A percentile compares a stretch with the other conserved stretches of the same genome.
Conservation (phyloP, 2,329 filamentous ascomycete species). For the Penicillium sp. region DNA sequence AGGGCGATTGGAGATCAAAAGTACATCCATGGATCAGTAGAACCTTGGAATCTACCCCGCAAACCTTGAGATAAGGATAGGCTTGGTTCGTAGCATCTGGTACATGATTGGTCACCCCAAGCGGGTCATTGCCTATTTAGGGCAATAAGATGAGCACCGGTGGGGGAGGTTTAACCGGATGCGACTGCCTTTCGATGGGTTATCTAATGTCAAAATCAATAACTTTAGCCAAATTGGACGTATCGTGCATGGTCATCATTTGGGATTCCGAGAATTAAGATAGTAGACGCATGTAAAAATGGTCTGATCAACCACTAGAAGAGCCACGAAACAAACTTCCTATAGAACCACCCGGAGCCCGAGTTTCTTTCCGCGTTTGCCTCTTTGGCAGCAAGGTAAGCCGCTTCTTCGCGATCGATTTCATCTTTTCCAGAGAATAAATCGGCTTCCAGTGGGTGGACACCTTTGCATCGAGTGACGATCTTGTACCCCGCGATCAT, state of each 20-base stretch:
- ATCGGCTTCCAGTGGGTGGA: constrained; percentile 64
- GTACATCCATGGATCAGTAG: too few relatives aligned
- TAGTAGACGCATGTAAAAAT: background rate
- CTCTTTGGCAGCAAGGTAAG: constrained; percentile 62
- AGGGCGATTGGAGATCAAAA: too few relatives aligned
- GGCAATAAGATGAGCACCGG: background rate
- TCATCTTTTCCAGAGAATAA: constrained; percentile 72
- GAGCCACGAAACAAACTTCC: constrained; percentile 61
- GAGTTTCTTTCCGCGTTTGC: constrained; percentile 40
- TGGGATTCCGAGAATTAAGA: background rate
- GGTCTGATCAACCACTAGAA: constrained; percentile 45
- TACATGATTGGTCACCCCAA: background rate
- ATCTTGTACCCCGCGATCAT: constrained; percentile 71
- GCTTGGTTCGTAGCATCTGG: background rate
- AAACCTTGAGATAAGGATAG: background rate
- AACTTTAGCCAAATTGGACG: too few relatives aligned
- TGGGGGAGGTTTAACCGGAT: background rate
- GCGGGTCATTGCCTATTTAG: background rate
- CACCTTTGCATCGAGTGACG: constrained; percentile 54
- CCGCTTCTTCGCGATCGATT: constrained; percentile 72
- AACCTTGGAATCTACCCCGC: background rate
- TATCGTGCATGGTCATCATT: too few relatives aligned
- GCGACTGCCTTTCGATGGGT: too few relatives aligned
- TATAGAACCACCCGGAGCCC: constrained; percentile 57
- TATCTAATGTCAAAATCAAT: too few relatives aligned